Percentiles rank a stretch among this genome's conserved stretches.
Conservation (phyloP, 1,284 basidiomycete species). For the Taiwanofungus camphoratus region DNA sequence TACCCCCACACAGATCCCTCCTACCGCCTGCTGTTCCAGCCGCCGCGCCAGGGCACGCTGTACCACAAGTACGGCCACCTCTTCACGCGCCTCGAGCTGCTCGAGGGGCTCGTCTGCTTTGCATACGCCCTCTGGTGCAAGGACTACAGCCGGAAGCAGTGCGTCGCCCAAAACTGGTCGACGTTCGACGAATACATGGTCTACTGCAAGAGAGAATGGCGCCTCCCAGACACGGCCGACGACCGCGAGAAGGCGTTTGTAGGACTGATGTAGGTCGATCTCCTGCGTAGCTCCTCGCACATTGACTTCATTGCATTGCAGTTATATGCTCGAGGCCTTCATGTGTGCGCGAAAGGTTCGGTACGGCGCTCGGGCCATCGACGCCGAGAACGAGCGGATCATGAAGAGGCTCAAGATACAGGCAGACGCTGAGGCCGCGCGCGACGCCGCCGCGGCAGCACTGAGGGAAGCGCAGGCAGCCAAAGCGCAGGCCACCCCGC, state of each 20-base stretch:
- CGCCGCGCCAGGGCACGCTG: constrained; percentile 54
- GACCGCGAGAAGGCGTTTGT: constrained; percentile 70
- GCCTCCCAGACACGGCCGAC: constrained; percentile 49
- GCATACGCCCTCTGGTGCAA: constrained; percentile 68
- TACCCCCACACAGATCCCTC: constrained; percentile 58
- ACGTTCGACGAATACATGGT: constrained; percentile 56
- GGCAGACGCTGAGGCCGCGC: constrained; percentile 8
- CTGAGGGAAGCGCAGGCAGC: constrained; percentile 6
- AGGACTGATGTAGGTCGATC: constrained; percentile 63
- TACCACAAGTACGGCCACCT: constrained; percentile 68
- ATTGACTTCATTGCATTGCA: constrained; percentile 33
- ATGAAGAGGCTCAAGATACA: constrained; percentile 11
- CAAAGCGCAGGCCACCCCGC: constrained; percentile 33
- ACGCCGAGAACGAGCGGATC: constrained; percentile 31
- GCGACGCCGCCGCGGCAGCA: constrained; percentile 8
- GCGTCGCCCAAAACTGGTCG: constrained; percentile 52
- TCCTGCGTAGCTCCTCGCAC: constrained; percentile 21
- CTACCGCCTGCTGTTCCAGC: constrained; percentile 53
- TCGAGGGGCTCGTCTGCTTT: constrained; percentile 70
- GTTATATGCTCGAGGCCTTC: constrained; percentile 69
- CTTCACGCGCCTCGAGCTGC: constrained; percentile 67
- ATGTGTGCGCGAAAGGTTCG: constrained; percentile 56
- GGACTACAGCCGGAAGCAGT: constrained; percentile 48
- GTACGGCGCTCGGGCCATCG: constrained; percentile 40
- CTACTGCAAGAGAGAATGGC: constrained; percentile 68